Evolutionary conservation across 345 rosid species (phyloP), one percentile per base, ranked within the genome.

Genomic region (Hypericum androsaemum): DNA sequence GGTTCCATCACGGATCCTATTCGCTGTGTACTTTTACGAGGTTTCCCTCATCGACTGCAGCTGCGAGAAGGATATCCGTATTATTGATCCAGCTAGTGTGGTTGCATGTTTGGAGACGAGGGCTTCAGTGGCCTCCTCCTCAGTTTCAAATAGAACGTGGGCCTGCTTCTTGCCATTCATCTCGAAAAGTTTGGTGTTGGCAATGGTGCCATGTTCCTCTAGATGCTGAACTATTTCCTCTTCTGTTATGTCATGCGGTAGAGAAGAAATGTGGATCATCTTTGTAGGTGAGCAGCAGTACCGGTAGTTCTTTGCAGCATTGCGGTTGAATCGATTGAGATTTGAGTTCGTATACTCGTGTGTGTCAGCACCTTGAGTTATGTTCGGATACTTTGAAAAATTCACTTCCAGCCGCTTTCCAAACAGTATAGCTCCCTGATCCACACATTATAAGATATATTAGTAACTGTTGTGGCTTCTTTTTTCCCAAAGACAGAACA

Each of bases 281-380:
- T 83, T 92, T 38, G 97, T 92, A 3, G 98, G 98, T 5, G 97
- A 88, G 72, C 98, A 92, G 74, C 98, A 92, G 65, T 92, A 88
- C 39, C 95, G 88, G 61, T 88, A 92, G 62, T 92, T 88, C 80
- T 92, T 92, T 5, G 90, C 94, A 28, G 98, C 97, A 49, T 88
- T 83, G 40, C 97, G 98, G 71, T 85, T 83, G 77, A 92, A 87
- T 54, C 96, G 96, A 65, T 90, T 90, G 56, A 90, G 89, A 70
- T 79, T 87, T 0, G 98, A 90, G 71, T 79, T 82, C 28, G 63
- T 54, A 50, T 82, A 90, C 59, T 90, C 96, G 8, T 69, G 98
- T 0, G 94, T 78, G 55, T 92, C 98, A 5, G 86, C 74, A 47
- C 95, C 97, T 64, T 85, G 97, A 53, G 88, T 85, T 72, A 92